Percentiles rank a stretch among this genome's conserved stretches.
Conservation (phyloP, 2,329 filamentous ascomycete genomes). For the Aciculosporium take region DNA sequence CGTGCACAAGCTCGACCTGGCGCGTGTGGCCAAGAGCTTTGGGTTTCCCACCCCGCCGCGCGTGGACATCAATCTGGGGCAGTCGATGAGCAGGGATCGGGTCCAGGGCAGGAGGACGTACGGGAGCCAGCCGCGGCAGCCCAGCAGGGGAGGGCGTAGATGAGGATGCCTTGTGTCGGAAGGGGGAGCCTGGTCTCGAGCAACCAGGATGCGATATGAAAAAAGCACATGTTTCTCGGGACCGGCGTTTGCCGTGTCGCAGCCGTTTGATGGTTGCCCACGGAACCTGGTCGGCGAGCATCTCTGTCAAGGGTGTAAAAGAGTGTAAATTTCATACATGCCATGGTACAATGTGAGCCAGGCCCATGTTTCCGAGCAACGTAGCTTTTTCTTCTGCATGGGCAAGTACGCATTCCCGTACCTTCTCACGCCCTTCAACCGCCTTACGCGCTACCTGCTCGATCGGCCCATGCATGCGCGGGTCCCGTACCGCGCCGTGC, state of each 20-base stretch:
- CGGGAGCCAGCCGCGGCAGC: conserved; percentile 62
- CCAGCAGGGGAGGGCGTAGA: conserved; percentile 10
- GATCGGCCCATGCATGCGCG: conserved; percentile 61
- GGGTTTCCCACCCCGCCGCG: conserved; percentile 65
- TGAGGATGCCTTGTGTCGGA: conserved; percentile 1
- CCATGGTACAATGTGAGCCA: too few species aligned
- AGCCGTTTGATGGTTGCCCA: background rate
- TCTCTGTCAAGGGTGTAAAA: too few species aligned
- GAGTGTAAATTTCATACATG: too few species aligned
- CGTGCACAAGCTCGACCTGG: conserved; percentile 68
- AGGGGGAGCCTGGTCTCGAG: too few species aligned
- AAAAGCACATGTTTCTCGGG: conserved; percentile 1
- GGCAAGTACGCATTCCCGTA: conserved; percentile 50
- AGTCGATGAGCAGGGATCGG: conserved; percentile 63
- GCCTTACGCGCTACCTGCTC: conserved; percentile 50
- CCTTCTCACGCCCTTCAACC: conserved; percentile 43
- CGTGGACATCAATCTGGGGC: conserved; percentile 71
- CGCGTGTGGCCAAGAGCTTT: conserved; percentile 73
- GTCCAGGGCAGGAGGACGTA: conserved; percentile 52
- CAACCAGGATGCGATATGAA: too few species aligned
- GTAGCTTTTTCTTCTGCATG: conserved; percentile 69
- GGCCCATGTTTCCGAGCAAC: too few species aligned
- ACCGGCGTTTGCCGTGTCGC: conserved; percentile 4
- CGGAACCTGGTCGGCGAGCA: too few species aligned
- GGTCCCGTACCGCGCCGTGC: conserved; percentile 59